Evolutionary conservation across 768 basidiomycete genomes (phyloP).

Genomic region (Phylloporus rhodoxanthus): DNA sequence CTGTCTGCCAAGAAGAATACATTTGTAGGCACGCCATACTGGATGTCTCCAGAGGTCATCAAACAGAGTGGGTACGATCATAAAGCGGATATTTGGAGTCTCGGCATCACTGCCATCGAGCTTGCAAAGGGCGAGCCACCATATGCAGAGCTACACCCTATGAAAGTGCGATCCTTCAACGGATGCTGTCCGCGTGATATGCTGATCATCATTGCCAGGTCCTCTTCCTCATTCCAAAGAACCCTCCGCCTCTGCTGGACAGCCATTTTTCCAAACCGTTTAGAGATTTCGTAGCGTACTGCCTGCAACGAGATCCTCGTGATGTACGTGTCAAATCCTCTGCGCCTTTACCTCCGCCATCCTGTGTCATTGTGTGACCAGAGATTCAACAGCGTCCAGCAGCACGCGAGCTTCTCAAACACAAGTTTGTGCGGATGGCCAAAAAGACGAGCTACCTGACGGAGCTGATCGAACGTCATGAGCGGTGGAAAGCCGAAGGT

Average conservation of each 20-base stretch:
- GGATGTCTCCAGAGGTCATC: conserved; percentile 99
- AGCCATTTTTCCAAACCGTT: conserved; percentile 89
- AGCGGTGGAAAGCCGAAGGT: conserved; percentile 89
- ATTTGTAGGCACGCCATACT: conserved; percentile 96
- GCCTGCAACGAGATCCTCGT: conserved; percentile 89
- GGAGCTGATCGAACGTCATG: conserved; percentile 91
- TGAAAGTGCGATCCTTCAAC: conserved; percentile 65
- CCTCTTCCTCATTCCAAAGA: conserved; percentile 96
- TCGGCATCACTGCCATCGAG: conserved; percentile 97
- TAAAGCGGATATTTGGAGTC: conserved; percentile 98
- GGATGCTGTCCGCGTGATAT: neutral
- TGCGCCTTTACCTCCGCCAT: neutral
- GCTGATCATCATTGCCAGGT: conserved; percentile 46
- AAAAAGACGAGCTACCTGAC: conserved; percentile 93
- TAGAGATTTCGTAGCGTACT: conserved; percentile 88
- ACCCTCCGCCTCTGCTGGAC: conserved; percentile 87
- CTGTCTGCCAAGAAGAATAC: conserved; percentile 96
- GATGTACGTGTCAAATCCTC: conserved; percentile 49
- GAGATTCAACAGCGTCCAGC: conserved; percentile 65
- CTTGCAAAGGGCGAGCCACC: conserved; percentile 97
- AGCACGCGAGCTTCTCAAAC: conserved; percentile 91
- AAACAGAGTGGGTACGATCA: conserved; percentile 99
- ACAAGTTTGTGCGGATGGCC: conserved; percentile 92
- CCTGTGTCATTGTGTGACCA: conserved; percentile 11
- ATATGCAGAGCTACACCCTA: conserved; percentile 96